Base-by-base conservation (phyloP, 805 yeast species). In the Maudiozyma serrabonitensis region DNA sequence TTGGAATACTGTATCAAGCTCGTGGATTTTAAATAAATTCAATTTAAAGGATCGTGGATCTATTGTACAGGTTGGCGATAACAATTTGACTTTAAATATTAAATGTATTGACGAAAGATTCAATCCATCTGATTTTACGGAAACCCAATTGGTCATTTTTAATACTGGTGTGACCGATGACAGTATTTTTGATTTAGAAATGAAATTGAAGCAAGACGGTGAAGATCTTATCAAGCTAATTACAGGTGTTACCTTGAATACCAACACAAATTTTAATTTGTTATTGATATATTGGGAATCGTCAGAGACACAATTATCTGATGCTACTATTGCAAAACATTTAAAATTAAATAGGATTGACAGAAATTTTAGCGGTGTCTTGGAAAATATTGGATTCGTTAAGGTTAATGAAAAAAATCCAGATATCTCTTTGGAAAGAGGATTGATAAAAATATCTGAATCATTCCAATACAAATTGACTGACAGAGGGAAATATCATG, bases 231-330 rank as follows among this genome's bases (percentile, higher is more conserved):
- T 58, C n/a, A 70, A 68, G 41, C 48, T 71, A 16, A 52, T 67
- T 1, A 63, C 67, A 25, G 71, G 69, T 4, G 56, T 68, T 8
- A 59, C 69, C 4, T 48, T 68, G 31, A 63, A 68, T 45, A 61
- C 70, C 5, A 67, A 66, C 44, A 62, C 56, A 37, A 61, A 62
- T 45, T 67, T 70, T 47, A 62, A 63, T 31, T 49, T 71, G 12
- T 19, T 70, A 23, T 53, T 72, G 2, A 51, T 70, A 2, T 69
- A 66, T 48, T 71, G 76, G 76, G 73, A 69, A 39, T 61, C 72
- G n/a, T 59, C 67, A 1, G 67, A 66, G 25, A 61, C 62, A 3
- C 56, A 57, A 3, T 47, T 59, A 6, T 25, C 47, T 11, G 54
- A 53, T 13, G 28, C 43, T 8, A 52, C 55, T 7, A 56, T 60